phyloP scores from a whole-genome alignment of 2,329 filamentous ascomycete genomes.

The Pochonia chlamydosporia region DNA sequence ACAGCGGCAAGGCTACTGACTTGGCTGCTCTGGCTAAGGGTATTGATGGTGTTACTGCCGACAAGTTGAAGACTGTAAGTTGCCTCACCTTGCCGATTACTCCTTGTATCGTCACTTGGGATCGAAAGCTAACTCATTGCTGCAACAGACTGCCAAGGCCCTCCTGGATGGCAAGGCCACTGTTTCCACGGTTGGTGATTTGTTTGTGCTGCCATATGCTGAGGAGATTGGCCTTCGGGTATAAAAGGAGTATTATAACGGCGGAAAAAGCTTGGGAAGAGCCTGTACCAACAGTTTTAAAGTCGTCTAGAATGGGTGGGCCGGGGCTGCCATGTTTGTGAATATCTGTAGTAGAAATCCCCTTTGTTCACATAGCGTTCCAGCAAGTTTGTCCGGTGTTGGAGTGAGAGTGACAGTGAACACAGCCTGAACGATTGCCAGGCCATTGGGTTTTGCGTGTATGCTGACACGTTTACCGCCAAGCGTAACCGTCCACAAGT shows the following conservation, averaged over 20 bases:
- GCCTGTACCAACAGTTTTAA: slow-evolving; percentile 37
- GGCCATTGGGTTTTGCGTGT: neutral
- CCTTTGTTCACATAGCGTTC: slow-evolving; percentile 21
- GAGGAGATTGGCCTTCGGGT: slow-evolving; percentile 92
- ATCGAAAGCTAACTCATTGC: slow-evolving; percentile 15
- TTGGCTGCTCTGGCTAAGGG: slow-evolving; percentile 72
- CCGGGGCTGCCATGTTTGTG: slow-evolving; percentile 30
- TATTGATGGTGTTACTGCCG: slow-evolving; percentile 74
- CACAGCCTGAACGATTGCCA: neutral
- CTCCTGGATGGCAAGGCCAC: slow-evolving; percentile 84
- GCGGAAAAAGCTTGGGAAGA: slow-evolving; percentile 16
- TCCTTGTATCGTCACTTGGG: slow-evolving; percentile 18
- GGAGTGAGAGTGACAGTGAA: neutral
- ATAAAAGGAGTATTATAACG: slow-evolving; percentile 50
- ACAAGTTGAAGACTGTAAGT: slow-evolving; percentile 81
- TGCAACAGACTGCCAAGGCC: slow-evolving; percentile 71
- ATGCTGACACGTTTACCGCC: neutral
- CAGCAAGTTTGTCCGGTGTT: neutral
- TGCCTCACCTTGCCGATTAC: neutral
- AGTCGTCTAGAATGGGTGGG: slow-evolving; percentile 32
- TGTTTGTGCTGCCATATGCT: slow-evolving; percentile 85
- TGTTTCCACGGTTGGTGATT: slow-evolving; percentile 84
- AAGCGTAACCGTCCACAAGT: neutral
- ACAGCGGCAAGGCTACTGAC: slow-evolving; percentile 77
- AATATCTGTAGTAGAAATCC: slow-evolving; percentile 41